Percentiles rank a stretch among this genome's conserved stretches.
These are phyloP conservation scores for Tuber aestivum DNA, from an alignment of 495 filamentous ascomycete species.

Conservation along the genomic window DNA sequence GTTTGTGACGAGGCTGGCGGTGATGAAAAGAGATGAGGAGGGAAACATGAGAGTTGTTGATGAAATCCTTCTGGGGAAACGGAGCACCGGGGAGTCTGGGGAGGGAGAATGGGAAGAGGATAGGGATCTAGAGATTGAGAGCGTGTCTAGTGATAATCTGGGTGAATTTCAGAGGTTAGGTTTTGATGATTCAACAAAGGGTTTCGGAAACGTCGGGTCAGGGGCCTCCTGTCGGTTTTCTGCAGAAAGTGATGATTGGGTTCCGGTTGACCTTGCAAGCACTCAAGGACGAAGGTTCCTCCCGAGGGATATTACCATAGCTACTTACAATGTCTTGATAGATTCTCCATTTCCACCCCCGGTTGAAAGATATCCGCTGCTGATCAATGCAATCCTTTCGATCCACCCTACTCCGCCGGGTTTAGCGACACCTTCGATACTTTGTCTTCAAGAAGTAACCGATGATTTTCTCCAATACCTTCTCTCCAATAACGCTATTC, in stretches of 20 bases:
- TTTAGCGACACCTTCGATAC: constrained; percentile 46
- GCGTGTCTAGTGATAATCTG: neutral
- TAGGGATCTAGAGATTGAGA: constrained; percentile 3
- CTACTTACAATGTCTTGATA: constrained; percentile 55
- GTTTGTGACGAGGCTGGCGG: constrained; percentile 46
- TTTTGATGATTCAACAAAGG: neutral
- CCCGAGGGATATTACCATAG: constrained; percentile 43
- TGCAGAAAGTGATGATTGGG: constrained; percentile 39
- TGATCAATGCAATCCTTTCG: constrained; percentile 43
- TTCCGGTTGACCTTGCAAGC: neutral
- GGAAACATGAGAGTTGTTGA: constrained; percentile 49
- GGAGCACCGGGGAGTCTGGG: constrained; percentile 14
- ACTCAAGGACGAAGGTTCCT: constrained; percentile 7
- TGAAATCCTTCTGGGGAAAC: constrained; percentile 32
- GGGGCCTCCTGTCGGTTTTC: constrained; percentile 20
- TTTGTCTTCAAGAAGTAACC: constrained; percentile 57
- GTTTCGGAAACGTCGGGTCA: neutral
- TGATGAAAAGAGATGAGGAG: constrained; percentile 48
- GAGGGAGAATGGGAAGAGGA: constrained; percentile 6
- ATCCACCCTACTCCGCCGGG: constrained; percentile 27
- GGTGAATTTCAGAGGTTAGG: neutral
- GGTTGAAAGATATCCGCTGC: constrained; percentile 48
- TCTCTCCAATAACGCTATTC: constrained; percentile 47
- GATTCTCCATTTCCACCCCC: constrained; percentile 51
- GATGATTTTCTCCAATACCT: constrained; percentile 53